These are phyloP conservation scores for Neonectria coccinea DNA, from an alignment of 2,329 filamentous ascomycete genomes.

Conservation along the genomic window DNA sequence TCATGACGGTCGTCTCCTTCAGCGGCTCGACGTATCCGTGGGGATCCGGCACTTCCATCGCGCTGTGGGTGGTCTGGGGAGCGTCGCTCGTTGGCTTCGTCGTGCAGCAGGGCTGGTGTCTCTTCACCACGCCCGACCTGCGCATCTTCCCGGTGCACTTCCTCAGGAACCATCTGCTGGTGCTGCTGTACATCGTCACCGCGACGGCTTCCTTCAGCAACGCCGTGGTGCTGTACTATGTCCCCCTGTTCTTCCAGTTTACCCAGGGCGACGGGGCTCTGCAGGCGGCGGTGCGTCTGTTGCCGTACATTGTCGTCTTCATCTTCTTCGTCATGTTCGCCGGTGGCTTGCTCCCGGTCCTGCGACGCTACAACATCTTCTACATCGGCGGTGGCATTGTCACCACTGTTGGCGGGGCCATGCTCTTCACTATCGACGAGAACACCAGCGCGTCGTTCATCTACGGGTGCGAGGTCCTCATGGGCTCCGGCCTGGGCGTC, in stretches of 20 bases:
- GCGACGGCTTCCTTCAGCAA: conserved; percentile 50
- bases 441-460: conserved; percentile 41
- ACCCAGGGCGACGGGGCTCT: conserved; percentile 55
- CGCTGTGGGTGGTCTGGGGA: conserved; percentile 60
- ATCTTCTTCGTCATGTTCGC: conserved; percentile 48
- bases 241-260: conserved; percentile 67
- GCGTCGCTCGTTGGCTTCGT: conserved; percentile 57
- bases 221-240: conserved; percentile 61
- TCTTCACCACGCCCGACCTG: conserved; percentile 57
- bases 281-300: conserved; percentile 53
- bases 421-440: conserved; percentile 40
- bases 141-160: conserved; percentile 32
- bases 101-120: conserved; percentile 58
- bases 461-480: conserved; percentile 49
- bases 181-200: conserved; percentile 57
- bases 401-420: conserved; percentile 42
- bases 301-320: conserved; percentile 53
- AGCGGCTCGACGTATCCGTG: conserved; percentile 63
- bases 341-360: conserved; percentile 52
- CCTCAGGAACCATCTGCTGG: conserved; percentile 47
- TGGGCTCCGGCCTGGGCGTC: conserved; percentile 48
- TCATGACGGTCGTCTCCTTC: conserved; percentile 62
- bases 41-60: conserved; percentile 59
- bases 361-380: conserved; percentile 53
- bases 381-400: conserved; percentile 47